Evolutionary conservation across 352 stramenopile species (phyloP).

Genomic region (Phytophthora boehmeriae): DNA sequence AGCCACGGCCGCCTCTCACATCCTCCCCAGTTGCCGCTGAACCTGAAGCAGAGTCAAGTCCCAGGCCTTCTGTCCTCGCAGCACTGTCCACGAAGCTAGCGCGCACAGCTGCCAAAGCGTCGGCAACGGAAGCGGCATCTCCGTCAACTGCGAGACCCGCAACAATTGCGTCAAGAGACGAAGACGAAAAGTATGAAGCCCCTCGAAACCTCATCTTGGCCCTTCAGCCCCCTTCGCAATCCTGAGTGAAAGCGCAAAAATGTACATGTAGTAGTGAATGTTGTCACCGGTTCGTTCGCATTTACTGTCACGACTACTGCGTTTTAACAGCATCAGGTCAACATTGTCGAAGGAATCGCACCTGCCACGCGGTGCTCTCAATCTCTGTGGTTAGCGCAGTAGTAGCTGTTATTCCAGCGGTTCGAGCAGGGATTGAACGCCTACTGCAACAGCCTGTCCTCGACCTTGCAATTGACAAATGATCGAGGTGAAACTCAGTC

Average conservation of each 20-base stretch:
- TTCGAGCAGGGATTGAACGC: no score
- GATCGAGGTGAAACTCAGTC: no score
- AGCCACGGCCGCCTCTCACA: constrained; percentile 6
- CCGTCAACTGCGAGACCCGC: constrained; percentile 1
- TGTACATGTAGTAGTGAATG: constrained; percentile 3
- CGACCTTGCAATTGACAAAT: no score
- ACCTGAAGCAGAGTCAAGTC: constrained; percentile 17
- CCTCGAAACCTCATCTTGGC: constrained; percentile 32
- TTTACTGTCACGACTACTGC: no score
- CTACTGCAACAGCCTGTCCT: no score
- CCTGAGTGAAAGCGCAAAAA: constrained; percentile 9
- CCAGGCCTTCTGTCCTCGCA: constrained; percentile 13
- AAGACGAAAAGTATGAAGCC: constrained; percentile 29
- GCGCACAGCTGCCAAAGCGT: constrained; percentile 6
- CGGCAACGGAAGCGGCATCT: neutral
- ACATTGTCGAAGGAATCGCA: no score
- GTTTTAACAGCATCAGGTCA: no score
- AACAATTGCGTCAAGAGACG: constrained; percentile 13
- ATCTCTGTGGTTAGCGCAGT: no score
- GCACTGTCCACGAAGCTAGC: neutral
- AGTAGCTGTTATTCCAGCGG: no score
- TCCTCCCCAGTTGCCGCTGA: constrained; percentile 23
- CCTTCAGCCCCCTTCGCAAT: constrained; percentile 28
- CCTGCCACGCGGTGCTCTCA: no score
- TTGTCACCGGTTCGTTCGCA: no score